Conservation (phyloP, 106 monocot species). For the Iris macrosiphon region DNA sequence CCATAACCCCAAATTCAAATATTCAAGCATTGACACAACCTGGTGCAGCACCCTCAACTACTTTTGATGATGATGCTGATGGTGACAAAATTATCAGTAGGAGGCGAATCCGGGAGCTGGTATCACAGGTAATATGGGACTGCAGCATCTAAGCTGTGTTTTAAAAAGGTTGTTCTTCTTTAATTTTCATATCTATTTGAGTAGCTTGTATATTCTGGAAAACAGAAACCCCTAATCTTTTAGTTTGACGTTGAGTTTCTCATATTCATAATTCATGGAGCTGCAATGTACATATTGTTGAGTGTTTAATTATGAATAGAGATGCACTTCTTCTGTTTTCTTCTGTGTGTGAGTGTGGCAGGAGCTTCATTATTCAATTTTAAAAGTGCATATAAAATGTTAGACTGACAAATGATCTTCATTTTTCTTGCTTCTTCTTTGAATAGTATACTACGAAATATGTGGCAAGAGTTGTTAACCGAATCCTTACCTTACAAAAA, state of each 20-base stretch:
- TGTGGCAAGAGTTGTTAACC: neutral
- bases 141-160: too few relatives aligned
- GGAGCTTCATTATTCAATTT: too few relatives aligned
- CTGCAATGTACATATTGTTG: too few relatives aligned
- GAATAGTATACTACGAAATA: neutral
- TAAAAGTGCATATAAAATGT: too few relatives aligned
- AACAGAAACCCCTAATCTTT: neutral
- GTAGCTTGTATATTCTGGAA: neutral
- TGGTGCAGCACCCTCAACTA: neutral
- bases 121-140: conserved; percentile 14
- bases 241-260: too few relatives aligned
- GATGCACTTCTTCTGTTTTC: too few relatives aligned
- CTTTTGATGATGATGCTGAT: neutral
- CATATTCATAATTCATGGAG: too few relatives aligned
- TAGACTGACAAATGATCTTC: too few relatives aligned
- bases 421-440: neutral
- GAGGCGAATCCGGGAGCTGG: conserved; percentile 12
- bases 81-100: conserved; percentile 12
- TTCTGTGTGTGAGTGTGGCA: too few relatives aligned
- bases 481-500: neutral
- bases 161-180: too few relatives aligned
- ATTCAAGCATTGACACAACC: conserved; percentile 4
- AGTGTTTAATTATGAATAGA: too few relatives aligned
- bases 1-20: conserved; percentile 7
- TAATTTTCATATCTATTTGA: too few relatives aligned